phyloP scores from a whole-genome alignment of 1,284 basidiomycete species.

The Heliocybe sulcata region DNA sequence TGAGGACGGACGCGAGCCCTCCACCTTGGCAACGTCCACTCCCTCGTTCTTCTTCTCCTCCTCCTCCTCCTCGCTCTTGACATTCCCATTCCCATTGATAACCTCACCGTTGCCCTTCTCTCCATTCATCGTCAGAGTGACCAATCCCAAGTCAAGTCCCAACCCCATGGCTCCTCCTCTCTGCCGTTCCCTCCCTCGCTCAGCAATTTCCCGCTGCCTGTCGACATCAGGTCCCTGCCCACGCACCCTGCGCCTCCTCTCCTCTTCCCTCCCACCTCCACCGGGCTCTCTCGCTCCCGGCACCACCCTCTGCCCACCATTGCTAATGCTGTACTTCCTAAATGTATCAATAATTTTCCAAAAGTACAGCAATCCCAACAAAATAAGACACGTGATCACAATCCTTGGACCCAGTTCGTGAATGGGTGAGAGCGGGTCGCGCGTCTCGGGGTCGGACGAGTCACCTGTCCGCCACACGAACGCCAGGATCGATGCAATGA shows the following conservation, averaged over 20 bases:
- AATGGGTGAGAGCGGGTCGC: conserved; percentile 17
- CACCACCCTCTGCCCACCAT: background rate
- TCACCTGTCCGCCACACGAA: conserved; percentile 70
- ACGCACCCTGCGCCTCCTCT: background rate
- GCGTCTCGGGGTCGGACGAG: conserved; percentile 31
- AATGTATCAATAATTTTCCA: conserved; percentile 55
- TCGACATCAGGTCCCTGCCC: background rate
- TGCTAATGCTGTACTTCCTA: conserved; percentile 46
- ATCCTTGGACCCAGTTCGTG: conserved; percentile 48
- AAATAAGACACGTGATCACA: conserved; percentile 45
- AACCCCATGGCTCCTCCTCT: background rate
- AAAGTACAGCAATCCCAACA: conserved; percentile 57
- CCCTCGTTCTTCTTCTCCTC: background rate
- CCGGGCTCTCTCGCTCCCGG: conserved; percentile 7
- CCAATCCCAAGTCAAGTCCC: background rate
- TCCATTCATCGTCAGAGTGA: background rate
- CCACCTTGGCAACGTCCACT: background rate
- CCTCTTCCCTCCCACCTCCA: background rate
- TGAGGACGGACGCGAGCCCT: background rate
- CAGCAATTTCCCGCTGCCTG: background rate
- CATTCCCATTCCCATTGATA: background rate
- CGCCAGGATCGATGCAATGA: conserved; percentile 58
- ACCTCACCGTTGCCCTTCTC: background rate
- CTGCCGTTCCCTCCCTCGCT: background rate
- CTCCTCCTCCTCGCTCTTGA: background rate